These are phyloP conservation scores for Atalantia buxifolia DNA, from an alignment of 345 rosid species.

Conservation along the genomic window DNA sequence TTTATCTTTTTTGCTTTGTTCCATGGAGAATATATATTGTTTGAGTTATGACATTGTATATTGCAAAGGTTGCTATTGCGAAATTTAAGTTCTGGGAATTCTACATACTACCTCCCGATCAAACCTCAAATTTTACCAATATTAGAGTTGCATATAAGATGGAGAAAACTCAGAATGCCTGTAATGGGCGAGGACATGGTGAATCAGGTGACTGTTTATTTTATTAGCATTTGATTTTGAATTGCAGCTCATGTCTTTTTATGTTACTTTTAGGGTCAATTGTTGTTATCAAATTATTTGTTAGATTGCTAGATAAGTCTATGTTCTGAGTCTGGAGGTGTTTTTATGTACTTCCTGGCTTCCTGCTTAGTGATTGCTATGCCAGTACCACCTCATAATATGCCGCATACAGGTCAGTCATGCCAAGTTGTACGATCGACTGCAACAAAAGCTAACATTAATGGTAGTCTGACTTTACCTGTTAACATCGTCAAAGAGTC, in stretches of 20 bases:
- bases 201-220: slow-evolving; percentile 14
- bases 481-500: slow-evolving; percentile 1
- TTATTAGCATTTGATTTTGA: neutral
- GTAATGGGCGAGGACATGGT: neutral
- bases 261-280: neutral
- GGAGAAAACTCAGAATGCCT: neutral
- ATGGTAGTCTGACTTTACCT: neutral
- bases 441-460: neutral
- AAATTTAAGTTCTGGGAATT: slow-evolving; percentile 14
- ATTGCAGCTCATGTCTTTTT: neutral
- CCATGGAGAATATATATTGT: neutral
- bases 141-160: slow-evolving; percentile 24
- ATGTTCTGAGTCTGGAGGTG: neutral
- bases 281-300: neutral
- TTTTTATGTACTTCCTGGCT: neutral
- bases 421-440: neutral
- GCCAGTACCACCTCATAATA: neutral
- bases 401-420: slow-evolving; percentile 7
- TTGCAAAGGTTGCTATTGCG: slow-evolving; percentile 26
- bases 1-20: neutral
- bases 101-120: slow-evolving; percentile 31
- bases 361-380: neutral
- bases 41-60: neutral
- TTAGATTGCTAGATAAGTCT: neutral
- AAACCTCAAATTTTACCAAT: slow-evolving; percentile 7